Percentiles rank a stretch among this genome's conserved stretches.
Evolutionary conservation across 1,284 basidiomycete species (phyloP).

Genomic region (Ganoderma meredithae): DNA sequence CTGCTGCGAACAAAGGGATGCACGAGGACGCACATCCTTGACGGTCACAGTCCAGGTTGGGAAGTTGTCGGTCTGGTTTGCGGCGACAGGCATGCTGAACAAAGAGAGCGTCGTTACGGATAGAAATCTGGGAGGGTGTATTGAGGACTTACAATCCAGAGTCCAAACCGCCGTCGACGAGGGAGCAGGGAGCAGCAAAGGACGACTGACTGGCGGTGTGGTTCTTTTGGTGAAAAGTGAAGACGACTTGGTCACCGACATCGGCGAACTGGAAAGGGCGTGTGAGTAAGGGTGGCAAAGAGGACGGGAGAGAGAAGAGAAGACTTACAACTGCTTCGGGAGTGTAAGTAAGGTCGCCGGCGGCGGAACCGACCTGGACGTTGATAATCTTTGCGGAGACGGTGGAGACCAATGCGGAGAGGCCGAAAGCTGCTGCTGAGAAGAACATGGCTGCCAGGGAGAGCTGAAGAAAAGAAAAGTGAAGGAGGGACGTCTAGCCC

Average conservation of each 20-base stretch:
- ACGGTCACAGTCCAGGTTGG: conserved; percentile 46
- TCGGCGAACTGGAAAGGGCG: conserved; percentile 47
- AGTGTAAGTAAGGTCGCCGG: conserved; percentile 50
- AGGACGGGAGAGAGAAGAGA: conserved; percentile 19
- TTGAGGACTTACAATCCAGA: conserved; percentile 60
- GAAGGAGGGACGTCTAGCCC: conserved; percentile 35
- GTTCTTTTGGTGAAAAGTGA: conserved; percentile 63
- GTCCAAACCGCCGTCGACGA: conserved; percentile 56
- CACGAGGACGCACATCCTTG: conserved; percentile 42
- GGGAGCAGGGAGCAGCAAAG: conserved; percentile 58
- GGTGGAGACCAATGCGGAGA: conserved; percentile 51
- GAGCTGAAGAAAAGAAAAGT: conserved; percentile 28
- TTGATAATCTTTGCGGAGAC: conserved; percentile 52
- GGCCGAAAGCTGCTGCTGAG: conserved; percentile 46
- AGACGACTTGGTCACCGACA: conserved; percentile 64
- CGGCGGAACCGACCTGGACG: conserved; percentile 59
- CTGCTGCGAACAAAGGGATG: conserved; percentile 1
- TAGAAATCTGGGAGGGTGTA: conserved; percentile 1
- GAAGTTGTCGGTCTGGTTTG: conserved; percentile 45
- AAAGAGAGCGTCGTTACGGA: neutral
- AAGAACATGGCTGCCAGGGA: conserved; percentile 57
- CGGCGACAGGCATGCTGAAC: conserved; percentile 57
- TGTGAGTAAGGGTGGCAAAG: conserved; percentile 17
- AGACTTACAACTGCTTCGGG: conserved; percentile 61
- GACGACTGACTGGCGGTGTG: conserved; percentile 67